Evolutionary conservation across 345 rosid genomes (phyloP).

Genomic region (Sisymbrium irio): DNA sequence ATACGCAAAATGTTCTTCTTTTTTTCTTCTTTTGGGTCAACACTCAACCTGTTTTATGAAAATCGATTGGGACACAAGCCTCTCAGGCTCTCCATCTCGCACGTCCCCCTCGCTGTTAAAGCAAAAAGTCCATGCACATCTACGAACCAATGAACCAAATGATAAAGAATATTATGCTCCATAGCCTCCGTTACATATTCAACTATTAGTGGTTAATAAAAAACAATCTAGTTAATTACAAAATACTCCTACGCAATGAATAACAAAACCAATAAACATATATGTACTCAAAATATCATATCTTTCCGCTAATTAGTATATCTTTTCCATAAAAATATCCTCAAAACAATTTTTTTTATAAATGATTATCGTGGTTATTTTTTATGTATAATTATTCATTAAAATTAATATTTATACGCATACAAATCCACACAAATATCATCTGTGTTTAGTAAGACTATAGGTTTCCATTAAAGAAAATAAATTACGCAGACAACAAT

Average conservation of each 20-base stretch:
- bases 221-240: neutral
- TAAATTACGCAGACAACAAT: neutral
- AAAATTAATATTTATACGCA: neutral
- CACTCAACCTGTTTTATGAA: neutral
- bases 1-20: neutral
- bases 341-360: neutral
- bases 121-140: constrained; percentile 5
- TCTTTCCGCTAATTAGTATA: neutral
- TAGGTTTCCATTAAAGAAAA: neutral
- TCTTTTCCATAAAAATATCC: neutral
- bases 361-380: neutral
- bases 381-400: neutral
- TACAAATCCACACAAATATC: neutral
- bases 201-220: neutral
- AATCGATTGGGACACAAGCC: constrained; percentile 36
- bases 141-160: neutral
- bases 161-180: neutral
- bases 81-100: constrained; percentile 10
- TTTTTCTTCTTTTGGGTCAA: neutral
- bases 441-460: neutral
- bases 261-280: neutral
- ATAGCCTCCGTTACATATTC: too few relatives aligned
- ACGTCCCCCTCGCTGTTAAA: neutral
- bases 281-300: too few relatives aligned
- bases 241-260: neutral